These are phyloP conservation scores for Dendrobium huoshanense DNA, from an alignment of 106 monocot species.

Conservation along the genomic window DNA sequence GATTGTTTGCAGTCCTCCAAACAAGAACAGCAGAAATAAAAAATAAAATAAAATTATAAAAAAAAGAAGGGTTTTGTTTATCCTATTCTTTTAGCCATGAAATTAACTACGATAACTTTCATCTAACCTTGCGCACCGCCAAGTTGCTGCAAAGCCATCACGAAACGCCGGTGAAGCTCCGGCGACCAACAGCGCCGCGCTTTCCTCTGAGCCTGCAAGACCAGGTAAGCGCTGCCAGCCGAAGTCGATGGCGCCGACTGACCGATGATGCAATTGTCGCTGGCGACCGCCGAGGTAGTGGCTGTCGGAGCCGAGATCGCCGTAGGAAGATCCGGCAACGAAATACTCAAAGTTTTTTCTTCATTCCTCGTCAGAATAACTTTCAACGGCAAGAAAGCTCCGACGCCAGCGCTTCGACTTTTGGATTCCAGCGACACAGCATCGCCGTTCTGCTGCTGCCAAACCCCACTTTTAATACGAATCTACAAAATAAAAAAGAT, in stretches of 20 bases:
- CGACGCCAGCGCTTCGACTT: neutral
- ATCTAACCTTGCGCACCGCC: conserved; percentile 78
- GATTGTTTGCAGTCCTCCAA: neutral
- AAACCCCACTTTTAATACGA: neutral
- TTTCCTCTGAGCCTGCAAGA: conserved; percentile 33
- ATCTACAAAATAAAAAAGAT: neutral
- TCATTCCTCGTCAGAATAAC: conserved; percentile 18
- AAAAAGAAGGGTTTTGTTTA: too few species aligned
- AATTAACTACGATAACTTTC: neutral
- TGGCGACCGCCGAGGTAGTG: neutral
- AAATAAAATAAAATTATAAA: too few species aligned
- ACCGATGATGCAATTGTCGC: conserved; percentile 1
- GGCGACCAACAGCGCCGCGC: conserved; percentile 90
- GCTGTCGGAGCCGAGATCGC: conserved; percentile 2
- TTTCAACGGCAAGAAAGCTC: conserved; percentile 37
- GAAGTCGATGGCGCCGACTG: neutral
- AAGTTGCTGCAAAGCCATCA: conserved; percentile 61
- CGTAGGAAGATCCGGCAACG: conserved; percentile 32
- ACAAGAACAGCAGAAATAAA: neutral
- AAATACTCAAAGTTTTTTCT: conserved; percentile 11
- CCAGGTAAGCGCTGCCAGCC: neutral
- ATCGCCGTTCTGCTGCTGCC: conserved; percentile 18
- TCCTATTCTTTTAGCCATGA: too few species aligned
- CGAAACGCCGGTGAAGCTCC: conserved; percentile 84
- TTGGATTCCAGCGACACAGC: conserved; percentile 17